A percentile compares a stretch with the other conserved stretches of the same genome.
Evolutionary conservation across 306 rosid species (phyloP).

Genomic region (Dryas drummondii): DNA sequence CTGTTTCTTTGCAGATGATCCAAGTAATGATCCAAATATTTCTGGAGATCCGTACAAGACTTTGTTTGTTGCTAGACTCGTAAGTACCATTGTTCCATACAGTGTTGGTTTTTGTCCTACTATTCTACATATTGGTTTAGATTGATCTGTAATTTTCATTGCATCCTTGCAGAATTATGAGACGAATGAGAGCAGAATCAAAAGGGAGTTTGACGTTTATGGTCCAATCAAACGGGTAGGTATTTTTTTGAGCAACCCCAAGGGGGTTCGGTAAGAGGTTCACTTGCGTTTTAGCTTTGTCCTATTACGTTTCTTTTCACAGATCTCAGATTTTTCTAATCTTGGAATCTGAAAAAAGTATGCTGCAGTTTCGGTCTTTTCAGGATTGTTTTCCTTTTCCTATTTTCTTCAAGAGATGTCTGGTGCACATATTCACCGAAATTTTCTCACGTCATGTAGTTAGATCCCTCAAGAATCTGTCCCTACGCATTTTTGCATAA

Average conservation of each 20-base stretch:
- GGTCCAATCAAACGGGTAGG: constrained; percentile 99
- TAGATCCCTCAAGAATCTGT: background rate
- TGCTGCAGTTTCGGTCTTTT: background rate
- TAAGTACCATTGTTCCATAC: constrained; percentile 41
- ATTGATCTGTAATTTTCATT: constrained; percentile 14
- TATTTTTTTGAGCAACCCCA: constrained; percentile 66
- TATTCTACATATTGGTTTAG: constrained; percentile 3
- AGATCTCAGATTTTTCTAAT: background rate
- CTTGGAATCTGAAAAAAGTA: background rate
- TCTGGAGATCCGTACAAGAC: constrained; percentile 99
- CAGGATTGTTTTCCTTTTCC: background rate
- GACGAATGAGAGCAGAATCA: constrained; percentile 92
- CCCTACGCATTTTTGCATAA: background rate
- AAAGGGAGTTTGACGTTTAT: constrained; percentile 97
- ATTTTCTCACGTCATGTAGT: background rate
- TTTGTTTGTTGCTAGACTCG: constrained; percentile 87
- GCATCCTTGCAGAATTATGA: constrained; percentile 82
- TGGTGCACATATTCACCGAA: background rate
- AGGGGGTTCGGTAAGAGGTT: constrained; percentile 90
- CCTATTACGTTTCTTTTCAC: background rate
- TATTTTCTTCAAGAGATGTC: background rate
- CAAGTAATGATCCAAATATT: constrained; percentile 65
- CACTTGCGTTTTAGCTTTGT: constrained; percentile 25
- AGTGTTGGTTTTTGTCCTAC: constrained; percentile 1
- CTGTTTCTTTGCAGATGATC: constrained; percentile 64